These are phyloP conservation scores for Coemansia sp. DNA, from an alignment of 192 early-diverging fungal genomes.

Conservation along the genomic window DNA sequence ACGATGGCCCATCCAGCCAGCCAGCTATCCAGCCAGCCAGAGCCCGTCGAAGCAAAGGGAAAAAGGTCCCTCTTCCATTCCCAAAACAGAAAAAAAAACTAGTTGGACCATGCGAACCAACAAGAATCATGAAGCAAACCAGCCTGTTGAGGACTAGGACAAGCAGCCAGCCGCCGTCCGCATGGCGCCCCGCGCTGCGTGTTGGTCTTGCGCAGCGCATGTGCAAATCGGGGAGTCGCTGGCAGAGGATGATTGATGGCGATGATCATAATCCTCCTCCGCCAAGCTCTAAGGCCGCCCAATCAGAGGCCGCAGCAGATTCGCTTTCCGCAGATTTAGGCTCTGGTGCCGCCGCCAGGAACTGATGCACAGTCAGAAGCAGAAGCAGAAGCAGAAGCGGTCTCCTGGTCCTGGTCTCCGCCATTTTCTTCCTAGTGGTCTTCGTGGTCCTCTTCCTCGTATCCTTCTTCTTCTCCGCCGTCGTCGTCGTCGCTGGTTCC, in stretches of 20 bases:
- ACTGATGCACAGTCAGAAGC: neutral
- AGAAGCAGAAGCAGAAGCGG: neutral
- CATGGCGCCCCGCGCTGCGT: too few species aligned
- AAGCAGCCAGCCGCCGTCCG: too few species aligned
- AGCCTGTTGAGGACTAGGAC: too few species aligned
- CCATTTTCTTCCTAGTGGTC: neutral
- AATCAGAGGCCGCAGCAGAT: neutral
- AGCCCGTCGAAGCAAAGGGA: too few species aligned
- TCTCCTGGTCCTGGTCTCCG: neutral
- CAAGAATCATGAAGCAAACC: too few species aligned
- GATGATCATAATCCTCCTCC: neutral
- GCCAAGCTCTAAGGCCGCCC: neutral
- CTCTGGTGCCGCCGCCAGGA: neutral
- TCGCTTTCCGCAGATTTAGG: neutral
- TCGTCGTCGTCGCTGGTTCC: constrained; percentile 42
- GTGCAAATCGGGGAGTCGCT: too few species aligned
- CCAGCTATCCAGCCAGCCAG: neutral
- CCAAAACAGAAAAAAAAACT: too few species aligned
- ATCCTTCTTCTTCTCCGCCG: constrained; percentile 6
- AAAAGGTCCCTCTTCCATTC: too few species aligned
- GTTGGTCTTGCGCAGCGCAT: too few species aligned
- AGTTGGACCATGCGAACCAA: too few species aligned
- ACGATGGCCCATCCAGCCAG: neutral
- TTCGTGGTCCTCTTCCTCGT: neutral
- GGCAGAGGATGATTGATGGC: too few species aligned